A percentile compares a stretch with the other conserved stretches of the same genome.
phyloP scores from a whole-genome alignment of 2,329 filamentous ascomycete genomes.

The Diaporthe sp. region DNA sequence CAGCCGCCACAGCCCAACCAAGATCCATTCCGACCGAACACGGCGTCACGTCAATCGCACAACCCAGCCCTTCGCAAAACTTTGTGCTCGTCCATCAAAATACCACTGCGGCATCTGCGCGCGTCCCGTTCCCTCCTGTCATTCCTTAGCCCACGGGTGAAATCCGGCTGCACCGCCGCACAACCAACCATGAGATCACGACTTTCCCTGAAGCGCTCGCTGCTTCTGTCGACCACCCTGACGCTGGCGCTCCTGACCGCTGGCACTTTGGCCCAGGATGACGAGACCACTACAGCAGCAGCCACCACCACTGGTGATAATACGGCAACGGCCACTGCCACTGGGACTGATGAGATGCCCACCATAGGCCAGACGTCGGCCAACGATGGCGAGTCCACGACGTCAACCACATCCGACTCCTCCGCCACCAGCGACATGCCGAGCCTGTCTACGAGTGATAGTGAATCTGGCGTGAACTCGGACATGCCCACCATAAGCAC shows the following conservation, averaged over 20 bases:
- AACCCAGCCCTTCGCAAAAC: background rate
- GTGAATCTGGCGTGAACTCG: slow-evolving; percentile 25
- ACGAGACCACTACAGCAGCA: slow-evolving; percentile 36
- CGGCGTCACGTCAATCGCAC: background rate
- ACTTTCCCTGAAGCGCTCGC: slow-evolving; percentile 51
- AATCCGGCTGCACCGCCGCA: background rate
- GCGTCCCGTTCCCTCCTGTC: background rate
- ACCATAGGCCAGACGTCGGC: slow-evolving; percentile 30
- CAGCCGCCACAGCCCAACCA: slow-evolving; percentile 34
- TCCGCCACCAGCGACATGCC: slow-evolving; percentile 36
- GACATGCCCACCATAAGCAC: slow-evolving; percentile 45
- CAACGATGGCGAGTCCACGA: slow-evolving; percentile 24
- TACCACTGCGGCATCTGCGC: background rate
- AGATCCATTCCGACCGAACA: slow-evolving; percentile 5
- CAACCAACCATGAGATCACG: slow-evolving; percentile 48
- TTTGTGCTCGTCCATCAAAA: background rate
- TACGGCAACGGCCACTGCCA: slow-evolving; percentile 37
- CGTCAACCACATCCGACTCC: slow-evolving; percentile 18
- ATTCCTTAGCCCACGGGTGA: background rate
- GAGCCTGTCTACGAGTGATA: slow-evolving; percentile 33
- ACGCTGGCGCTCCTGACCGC: slow-evolving; percentile 47
- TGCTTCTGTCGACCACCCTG: slow-evolving; percentile 49
- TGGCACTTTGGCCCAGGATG: slow-evolving; percentile 48
- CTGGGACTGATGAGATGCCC: slow-evolving; percentile 20
- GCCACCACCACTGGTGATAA: slow-evolving; percentile 34